Conservation (phyloP, 768 basidiomycete genomes). For the Phlegmacium glaucopus region DNA sequence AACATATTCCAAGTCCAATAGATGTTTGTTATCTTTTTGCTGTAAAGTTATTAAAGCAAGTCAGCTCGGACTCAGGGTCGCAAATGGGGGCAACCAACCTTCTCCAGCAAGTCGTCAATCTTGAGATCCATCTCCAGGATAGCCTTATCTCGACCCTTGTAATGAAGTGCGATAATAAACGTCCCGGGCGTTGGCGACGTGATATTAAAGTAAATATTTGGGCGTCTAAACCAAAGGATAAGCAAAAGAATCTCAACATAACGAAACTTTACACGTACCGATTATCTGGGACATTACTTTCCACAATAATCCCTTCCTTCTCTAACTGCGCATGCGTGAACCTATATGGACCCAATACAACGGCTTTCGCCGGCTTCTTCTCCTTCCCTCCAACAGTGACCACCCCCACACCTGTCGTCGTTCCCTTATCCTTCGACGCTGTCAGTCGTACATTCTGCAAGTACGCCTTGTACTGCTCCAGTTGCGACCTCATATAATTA, state of each 20-base stretch:
- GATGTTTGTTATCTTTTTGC: slow-evolving; percentile 99
- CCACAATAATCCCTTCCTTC: slow-evolving; percentile 98
- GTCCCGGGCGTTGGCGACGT: slow-evolving; percentile 97
- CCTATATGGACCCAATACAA: slow-evolving; percentile 91
- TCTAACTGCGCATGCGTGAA: slow-evolving; percentile 98
- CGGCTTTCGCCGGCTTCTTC: slow-evolving; percentile 84
- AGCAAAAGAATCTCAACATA: slow-evolving; percentile 4
- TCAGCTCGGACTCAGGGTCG: not conserved
- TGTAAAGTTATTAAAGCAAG: slow-evolving; percentile 27
- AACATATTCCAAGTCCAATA: slow-evolving; percentile 96
- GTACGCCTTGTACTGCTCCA: slow-evolving; percentile 99
- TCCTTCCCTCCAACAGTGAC: slow-evolving; percentile 96
- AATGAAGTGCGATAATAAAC: slow-evolving; percentile 98
- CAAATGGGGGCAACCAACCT: slow-evolving; percentile 49
- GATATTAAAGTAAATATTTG: slow-evolving; percentile 99
- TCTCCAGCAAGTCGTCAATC: slow-evolving; percentile 96
- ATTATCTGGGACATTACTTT: slow-evolving; percentile 98
- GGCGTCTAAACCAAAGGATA: slow-evolving; percentile 54
- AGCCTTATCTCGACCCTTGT: slow-evolving; percentile 98
- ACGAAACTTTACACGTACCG: slow-evolving; percentile 43
- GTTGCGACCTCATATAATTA: slow-evolving; percentile 90
- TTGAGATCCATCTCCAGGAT: slow-evolving; percentile 99
- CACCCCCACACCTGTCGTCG: slow-evolving; percentile 87
- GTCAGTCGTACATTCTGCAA: slow-evolving; percentile 95
- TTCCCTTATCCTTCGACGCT: slow-evolving; percentile 84